Percentiles rank a stretch among this genome's conserved stretches.
Conservation (phyloP, 1,284 basidiomycete genomes). For the Exobasidium cylindrosporum region DNA sequence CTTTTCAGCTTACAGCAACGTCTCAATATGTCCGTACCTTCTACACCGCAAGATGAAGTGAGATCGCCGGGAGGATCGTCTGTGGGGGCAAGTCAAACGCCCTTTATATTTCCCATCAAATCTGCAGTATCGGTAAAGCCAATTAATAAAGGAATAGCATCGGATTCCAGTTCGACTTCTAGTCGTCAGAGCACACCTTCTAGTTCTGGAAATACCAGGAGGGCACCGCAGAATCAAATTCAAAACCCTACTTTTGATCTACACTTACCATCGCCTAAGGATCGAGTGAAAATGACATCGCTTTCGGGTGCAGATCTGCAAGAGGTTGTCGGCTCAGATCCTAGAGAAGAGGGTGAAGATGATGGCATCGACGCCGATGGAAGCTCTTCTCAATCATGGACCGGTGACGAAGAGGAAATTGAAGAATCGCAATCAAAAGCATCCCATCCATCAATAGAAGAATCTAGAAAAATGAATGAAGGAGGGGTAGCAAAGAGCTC, state of each 20-base stretch:
- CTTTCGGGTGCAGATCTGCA: too few species aligned
- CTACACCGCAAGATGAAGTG: neutral
- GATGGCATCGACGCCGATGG: neutral
- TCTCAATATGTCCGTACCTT: neutral
- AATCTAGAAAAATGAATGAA: slow-evolving; percentile 15
- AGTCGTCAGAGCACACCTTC: neutral
- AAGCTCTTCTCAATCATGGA: neutral
- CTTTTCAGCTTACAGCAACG: too few species aligned
- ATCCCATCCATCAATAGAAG: neutral
- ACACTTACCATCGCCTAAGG: too few species aligned
- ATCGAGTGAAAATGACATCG: too few species aligned
- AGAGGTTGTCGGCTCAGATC: too few species aligned
- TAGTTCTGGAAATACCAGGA: too few species aligned
- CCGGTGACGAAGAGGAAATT: neutral
- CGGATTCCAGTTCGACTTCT: neutral
- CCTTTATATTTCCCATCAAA: slow-evolving; percentile 47
- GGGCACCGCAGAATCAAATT: too few species aligned
- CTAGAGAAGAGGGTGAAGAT: neutral
- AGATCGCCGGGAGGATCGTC: neutral
- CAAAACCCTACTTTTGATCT: too few species aligned
- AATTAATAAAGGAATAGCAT: neutral
- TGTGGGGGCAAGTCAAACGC: neutral
- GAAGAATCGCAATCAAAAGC: neutral
- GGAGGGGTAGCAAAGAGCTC: slow-evolving; percentile 18
- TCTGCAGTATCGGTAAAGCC: slow-evolving; percentile 46